phyloP scores from a whole-genome alignment of 2,329 filamentous ascomycete species.

The Ceratocystis albifundus region DNA sequence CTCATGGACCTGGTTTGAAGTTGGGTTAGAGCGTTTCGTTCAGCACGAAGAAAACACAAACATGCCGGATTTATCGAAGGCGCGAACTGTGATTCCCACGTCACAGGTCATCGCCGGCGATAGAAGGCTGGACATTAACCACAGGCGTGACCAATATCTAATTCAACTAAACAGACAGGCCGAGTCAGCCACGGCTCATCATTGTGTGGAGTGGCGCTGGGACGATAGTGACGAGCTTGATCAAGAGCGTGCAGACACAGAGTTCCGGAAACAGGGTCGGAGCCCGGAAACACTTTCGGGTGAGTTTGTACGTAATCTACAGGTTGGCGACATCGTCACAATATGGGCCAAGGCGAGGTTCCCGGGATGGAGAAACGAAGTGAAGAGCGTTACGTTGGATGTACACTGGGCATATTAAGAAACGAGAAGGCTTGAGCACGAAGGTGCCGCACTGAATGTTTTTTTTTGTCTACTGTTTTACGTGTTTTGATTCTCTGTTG shows the following conservation, averaged over 20 bases:
- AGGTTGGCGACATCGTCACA: slow-evolving; percentile 50
- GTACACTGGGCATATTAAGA: slow-evolving; percentile 43
- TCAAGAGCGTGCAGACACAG: slow-evolving; percentile 31
- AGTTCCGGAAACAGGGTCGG: slow-evolving; percentile 36
- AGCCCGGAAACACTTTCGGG: slow-evolving; percentile 43
- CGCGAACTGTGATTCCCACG: slow-evolving; percentile 32
- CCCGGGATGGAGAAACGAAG: slow-evolving; percentile 41
- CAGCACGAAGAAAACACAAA: slow-evolving; percentile 22
- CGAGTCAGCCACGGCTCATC: slow-evolving; percentile 29
- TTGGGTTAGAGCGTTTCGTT: slow-evolving; percentile 47
- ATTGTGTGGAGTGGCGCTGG: slow-evolving; percentile 44
- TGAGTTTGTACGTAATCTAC: slow-evolving; percentile 44
- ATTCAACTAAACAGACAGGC: slow-evolving; percentile 41
- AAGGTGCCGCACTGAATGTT: not conserved
- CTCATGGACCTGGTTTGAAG: slow-evolving; percentile 54
- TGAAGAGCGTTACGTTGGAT: slow-evolving; percentile 42
- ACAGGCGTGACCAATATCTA: slow-evolving; percentile 32
- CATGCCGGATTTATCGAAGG: slow-evolving; percentile 27
- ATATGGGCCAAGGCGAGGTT: slow-evolving; percentile 51
- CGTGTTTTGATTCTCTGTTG: slow-evolving; percentile 10
- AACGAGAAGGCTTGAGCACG: not conserved
- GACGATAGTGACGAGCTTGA: slow-evolving; percentile 38
- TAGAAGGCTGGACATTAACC: slow-evolving; percentile 32
- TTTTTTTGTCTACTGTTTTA: not conserved
- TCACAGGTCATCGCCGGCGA: slow-evolving; percentile 23